Evolutionary conservation across 1,284 basidiomycete species (phyloP), one percentile per base, ranked within the genome.

Genomic region (Amylostereum chailletii): DNA sequence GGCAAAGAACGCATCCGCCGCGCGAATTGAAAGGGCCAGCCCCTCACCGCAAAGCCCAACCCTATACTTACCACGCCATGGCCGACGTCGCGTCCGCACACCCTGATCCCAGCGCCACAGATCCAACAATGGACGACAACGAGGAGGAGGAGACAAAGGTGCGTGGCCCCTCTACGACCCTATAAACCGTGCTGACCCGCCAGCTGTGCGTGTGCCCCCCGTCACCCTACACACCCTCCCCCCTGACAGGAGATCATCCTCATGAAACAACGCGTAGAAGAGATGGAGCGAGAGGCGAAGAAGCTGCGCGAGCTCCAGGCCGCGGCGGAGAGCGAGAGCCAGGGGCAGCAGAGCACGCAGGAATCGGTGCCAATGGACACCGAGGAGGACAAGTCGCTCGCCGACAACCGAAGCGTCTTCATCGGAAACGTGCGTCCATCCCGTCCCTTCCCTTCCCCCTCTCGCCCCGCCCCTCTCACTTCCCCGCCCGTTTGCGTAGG

Each of bases 231-330:
- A 34, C 32, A 32, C 11, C n/a, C 36, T 32, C 42, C 49, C 57
- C 51, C 57, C 54, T 55, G 58, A 10, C 56, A 88, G 85, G 85
- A 88, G 73, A 87, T 88, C 50, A 69, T 81, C 60, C 72, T 86
- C 58, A 96, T 96, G 94, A 95, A 94, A 70, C 89, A 91, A 65
- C 77, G 90, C 48, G 86, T 94, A 29, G 89, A 86, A 56, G 92
- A 94, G 69, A 94, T 94, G 90, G 91, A 94, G 65, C 77, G 81
- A 47, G 91, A 94, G 65, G 92, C 92, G 3, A 86, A 80, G 66
- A 93, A 91, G 66, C 71, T 94, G 57, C 77, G 91, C 52, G 89
- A 96, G 66, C 80, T 98, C 59, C 94, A 96, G 62, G 90, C 88
- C 45, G 89, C 88, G 50, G 88, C 90, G 53, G 86, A 90, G 59